Evolutionary conservation across 495 filamentous ascomycete genomes (phyloP).

Genomic region (Podospora sp.): DNA sequence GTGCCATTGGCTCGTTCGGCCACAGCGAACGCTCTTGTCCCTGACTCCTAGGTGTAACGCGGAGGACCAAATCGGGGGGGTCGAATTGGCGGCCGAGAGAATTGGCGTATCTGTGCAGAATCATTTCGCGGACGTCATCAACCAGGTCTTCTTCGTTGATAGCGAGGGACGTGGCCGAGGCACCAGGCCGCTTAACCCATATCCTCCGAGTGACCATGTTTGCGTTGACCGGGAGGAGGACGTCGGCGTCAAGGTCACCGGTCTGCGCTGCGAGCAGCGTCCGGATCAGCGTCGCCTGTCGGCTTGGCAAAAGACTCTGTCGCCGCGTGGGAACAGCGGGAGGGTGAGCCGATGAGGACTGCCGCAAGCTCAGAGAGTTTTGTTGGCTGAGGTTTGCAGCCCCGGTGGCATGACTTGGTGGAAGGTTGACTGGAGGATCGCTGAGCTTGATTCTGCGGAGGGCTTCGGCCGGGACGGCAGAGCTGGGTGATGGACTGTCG

Average conservation of each 20-base stretch:
- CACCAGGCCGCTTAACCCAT: slow-evolving; percentile 87
- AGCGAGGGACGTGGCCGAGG: slow-evolving; percentile 83
- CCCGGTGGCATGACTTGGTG: slow-evolving; percentile 12
- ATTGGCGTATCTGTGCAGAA: slow-evolving; percentile 90
- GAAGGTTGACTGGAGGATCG: slow-evolving; percentile 26
- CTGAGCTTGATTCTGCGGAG: slow-evolving; percentile 25
- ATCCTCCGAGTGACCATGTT: slow-evolving; percentile 77
- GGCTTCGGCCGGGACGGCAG: slow-evolving; percentile 8
- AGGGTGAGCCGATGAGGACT: slow-evolving; percentile 29
- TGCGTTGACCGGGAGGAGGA: slow-evolving; percentile 44
- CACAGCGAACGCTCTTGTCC: slow-evolving; percentile 73
- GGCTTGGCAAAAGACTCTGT: slow-evolving; percentile 52
- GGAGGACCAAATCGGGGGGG: slow-evolving; percentile 82
- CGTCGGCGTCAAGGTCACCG: slow-evolving; percentile 38
- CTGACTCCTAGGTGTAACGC: slow-evolving; percentile 83
- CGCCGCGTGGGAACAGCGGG: slow-evolving; percentile 38
- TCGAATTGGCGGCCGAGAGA: slow-evolving; percentile 87
- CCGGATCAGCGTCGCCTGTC: slow-evolving; percentile 51
- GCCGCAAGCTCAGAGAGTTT: slow-evolving; percentile 21
- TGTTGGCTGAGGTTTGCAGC: slow-evolving; percentile 10
- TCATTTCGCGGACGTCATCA: slow-evolving; percentile 91
- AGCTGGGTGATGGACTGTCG: slow-evolving; percentile 5
- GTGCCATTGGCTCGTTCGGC: slow-evolving; percentile 82
- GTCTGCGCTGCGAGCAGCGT: slow-evolving; percentile 45
- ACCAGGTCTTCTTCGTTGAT: slow-evolving; percentile 88